Base-by-base conservation (phyloP, 1,284 basidiomycete genomes). In the Taiwanofungus camphoratus region DNA sequence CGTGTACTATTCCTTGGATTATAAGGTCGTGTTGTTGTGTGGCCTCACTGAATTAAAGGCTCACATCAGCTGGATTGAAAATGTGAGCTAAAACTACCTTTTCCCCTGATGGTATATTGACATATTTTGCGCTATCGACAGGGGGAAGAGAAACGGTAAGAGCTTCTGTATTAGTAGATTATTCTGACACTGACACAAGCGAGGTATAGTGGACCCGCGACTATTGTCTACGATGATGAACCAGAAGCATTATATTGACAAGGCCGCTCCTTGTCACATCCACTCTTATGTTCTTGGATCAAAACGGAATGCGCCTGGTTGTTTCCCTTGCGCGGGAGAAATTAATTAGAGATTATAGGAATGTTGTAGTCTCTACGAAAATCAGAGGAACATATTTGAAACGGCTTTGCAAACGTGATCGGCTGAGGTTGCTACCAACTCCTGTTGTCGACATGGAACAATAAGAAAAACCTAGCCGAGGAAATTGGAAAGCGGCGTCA, bases 41-140 rank as follows among this genome's bases (percentile, higher is more conserved):
- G 77, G 77, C 3, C 53, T 71, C 23, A 70, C 71, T 0, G 71
- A 74, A 45, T 36, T 74, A 4, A 61, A 66, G 35, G 70, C 72
- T 0, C 65, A 70, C 41, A 61, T 73, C 18, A 52, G 57, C n/a
- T 79, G 76, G 76, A 52, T 40, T 15, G 66, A 73, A 37, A 46
- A 65, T 7, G 64, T 65, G 33, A 50, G 61, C 54, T 21, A 19
- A 18, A 13, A 24, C 18, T 21, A 18, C 31, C 13, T 33, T 33
- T 7, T 33, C 15, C 8, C 22, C 23, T 16, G 11, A 33, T 34
- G 13, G 23, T 4, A 38, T 13, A 11, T 42, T 12, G 22, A 13
- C 29, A 27, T 31, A 4, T 9, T 15, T 16, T 11, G 5, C 11
- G 11, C 40, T 30, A 23, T 27, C 16, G 19, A 13, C 37, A 53